Base-by-base conservation (phyloP, 768 basidiomycete genomes). In the Boletus tylopilopsis region DNA sequence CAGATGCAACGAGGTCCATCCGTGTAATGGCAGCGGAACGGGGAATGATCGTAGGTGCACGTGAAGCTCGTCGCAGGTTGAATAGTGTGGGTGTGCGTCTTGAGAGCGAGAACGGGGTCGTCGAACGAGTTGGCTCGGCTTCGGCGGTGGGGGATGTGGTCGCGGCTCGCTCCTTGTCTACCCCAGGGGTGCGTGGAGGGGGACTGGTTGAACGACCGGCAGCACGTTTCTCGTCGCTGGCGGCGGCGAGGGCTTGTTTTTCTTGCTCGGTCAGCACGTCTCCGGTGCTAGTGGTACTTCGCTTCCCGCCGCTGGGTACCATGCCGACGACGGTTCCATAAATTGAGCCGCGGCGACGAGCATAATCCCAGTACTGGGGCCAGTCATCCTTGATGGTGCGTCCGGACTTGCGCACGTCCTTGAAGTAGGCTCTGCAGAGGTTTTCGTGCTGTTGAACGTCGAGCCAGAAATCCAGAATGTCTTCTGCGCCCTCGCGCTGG, bases 371-470 rank as follows among this genome's bases (percentile, higher is more conserved):
- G 62, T 95, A 98, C 68, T 96, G 91, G 6, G 96, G 96, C 96
- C 96, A 99, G 67, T 97, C 96, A 16, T 97, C 90, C 65, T 87
- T 88, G 67, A 99, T 89, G 12, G 87, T 83, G 23, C 88, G 81
- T 3, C 94, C 94, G 0, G 94, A 94, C 72, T 94, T 94, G 63
- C 90, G 87, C 45, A 99, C 84, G 68, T 98, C 96, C 76, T 97
- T 96, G 82, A 99, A 98, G 70, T 98, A 98, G 8, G 95, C 96
- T 53, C 94, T 81, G 69, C 95, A 98, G 29, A 99, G 82, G 66
- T 97, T 97, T 73, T 98, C 96, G 67, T 99, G 96, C 71, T 98
- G 96, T 60, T 96, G 94, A 6, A 98, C 96, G 67, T 99, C 96
- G 24, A 99, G 80, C 94, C 95, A 98, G 62, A 98, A 98, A 68